Evolutionary conservation across 2,329 filamentous ascomycete species (phyloP).

Genomic region (Akanthomyces uredinophilus): DNA sequence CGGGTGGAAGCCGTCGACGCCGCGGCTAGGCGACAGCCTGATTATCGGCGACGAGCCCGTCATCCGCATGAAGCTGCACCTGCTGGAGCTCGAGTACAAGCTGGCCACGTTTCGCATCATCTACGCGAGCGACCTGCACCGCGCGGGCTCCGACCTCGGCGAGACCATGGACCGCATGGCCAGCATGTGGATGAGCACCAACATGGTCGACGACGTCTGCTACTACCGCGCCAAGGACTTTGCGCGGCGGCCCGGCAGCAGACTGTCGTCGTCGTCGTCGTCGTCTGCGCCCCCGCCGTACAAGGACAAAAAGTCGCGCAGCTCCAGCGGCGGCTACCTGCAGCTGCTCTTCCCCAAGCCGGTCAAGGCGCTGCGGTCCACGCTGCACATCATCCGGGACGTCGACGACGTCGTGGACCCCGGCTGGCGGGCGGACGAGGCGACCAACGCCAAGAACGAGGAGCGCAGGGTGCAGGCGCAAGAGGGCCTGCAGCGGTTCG

Average conservation of each 20-base stretch:
- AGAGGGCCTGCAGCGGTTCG: constrained; percentile 21
- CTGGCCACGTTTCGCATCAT: constrained; percentile 24
- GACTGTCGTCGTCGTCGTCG: too few relatives aligned
- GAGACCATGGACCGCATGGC: constrained; percentile 23
- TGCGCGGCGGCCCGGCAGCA: constrained; percentile 15
- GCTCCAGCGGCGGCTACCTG: constrained; percentile 18
- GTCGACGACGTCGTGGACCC: constrained; percentile 24
- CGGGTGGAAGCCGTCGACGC: constrained; percentile 19
- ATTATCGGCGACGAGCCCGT: constrained; percentile 21
- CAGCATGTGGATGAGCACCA: constrained; percentile 26
- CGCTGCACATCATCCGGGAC: constrained; percentile 25
- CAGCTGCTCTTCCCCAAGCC: constrained; percentile 20
- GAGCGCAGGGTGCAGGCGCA: constrained; percentile 19
- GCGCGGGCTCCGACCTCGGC: constrained; percentile 18
- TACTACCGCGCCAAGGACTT: constrained; percentile 28
- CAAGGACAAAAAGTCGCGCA: constrained; percentile 21
- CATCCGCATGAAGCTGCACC: constrained; percentile 24
- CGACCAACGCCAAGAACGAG: constrained; percentile 21
- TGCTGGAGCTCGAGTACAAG: constrained; percentile 27
- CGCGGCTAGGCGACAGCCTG: constrained; percentile 21
- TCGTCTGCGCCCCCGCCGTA: constrained; percentile 13
- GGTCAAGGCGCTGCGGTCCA: constrained; percentile 21
- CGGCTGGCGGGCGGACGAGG: constrained; percentile 22
- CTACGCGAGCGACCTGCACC: constrained; percentile 25
- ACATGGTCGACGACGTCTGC: constrained; percentile 25